Evolutionary conservation across 768 basidiomycete genomes (phyloP).

Genomic region (Neoboletus subvelutipes): DNA sequence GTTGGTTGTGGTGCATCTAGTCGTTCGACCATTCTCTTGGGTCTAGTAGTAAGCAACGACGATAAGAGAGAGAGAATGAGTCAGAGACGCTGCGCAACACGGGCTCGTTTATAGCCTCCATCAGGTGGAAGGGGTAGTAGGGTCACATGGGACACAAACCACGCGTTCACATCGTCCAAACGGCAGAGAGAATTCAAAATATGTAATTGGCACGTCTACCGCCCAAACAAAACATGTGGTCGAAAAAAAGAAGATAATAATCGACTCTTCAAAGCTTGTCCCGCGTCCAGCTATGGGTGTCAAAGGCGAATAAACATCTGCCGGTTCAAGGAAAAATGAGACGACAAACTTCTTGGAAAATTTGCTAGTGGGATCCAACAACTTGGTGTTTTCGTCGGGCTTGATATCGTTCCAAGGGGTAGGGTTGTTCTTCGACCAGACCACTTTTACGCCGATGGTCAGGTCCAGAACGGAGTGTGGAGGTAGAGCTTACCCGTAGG

Average conservation of each 20-base stretch:
- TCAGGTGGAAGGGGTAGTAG: background rate
- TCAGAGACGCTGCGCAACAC: background rate
- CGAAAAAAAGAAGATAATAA: background rate
- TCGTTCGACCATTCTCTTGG: conserved; percentile 38
- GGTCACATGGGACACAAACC: conserved; percentile 4
- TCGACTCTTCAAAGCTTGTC: conserved; percentile 55
- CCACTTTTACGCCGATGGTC: conserved; percentile 34
- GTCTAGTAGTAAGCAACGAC: background rate
- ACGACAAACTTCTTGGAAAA: conserved; percentile 60
- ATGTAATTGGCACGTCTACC: conserved; percentile 24
- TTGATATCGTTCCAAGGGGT: conserved; percentile 87
- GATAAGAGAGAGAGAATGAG: background rate
- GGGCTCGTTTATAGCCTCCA: background rate
- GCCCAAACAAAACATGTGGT: conserved; percentile 11
- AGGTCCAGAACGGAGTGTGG: background rate
- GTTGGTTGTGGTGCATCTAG: conserved; percentile 43
- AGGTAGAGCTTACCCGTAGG: conserved; percentile 43
- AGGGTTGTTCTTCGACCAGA: conserved; percentile 73
- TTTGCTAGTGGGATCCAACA: conserved; percentile 67
- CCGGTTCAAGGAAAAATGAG: background rate
- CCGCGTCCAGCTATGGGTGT: conserved; percentile 63
- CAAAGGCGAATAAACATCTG: conserved; percentile 3
- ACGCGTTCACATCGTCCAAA: conserved; percentile 5
- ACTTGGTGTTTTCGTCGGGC: conserved; percentile 71
- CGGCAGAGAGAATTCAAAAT: background rate